phyloP scores from a whole-genome alignment of 2,329 filamentous ascomycete genomes.

The Xylariaceae sp. region DNA sequence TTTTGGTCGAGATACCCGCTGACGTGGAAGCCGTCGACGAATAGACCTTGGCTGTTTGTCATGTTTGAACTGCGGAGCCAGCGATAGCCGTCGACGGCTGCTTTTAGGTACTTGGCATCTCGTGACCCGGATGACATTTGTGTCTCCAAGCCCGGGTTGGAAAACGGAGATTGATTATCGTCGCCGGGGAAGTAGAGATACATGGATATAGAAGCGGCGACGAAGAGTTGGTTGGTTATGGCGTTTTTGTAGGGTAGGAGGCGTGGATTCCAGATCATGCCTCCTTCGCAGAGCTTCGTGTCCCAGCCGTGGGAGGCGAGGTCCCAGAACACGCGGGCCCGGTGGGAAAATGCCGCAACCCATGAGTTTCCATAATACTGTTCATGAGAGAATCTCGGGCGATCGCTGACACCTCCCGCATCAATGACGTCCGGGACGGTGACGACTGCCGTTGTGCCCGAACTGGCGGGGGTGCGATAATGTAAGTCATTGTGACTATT shows the following conservation, averaged over 20 bases:
- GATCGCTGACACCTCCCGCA: not conserved
- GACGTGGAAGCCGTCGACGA: constrained; percentile 86
- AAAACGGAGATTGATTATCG: constrained; percentile 63
- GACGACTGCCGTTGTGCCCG: constrained; percentile 14
- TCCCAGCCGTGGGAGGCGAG: constrained; percentile 77
- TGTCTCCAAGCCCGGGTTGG: constrained; percentile 27
- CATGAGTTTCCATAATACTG: constrained; percentile 76
- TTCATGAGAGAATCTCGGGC: constrained; percentile 31
- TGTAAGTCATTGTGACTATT: constrained; percentile 60
- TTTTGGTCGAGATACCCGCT: constrained; percentile 54
- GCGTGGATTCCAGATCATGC: constrained; percentile 85
- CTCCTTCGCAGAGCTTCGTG: constrained; percentile 70
- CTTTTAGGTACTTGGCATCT: constrained; percentile 62
- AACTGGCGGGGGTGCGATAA: constrained; percentile 36
- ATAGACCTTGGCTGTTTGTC: constrained; percentile 69
- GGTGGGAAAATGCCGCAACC: constrained; percentile 70
- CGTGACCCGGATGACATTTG: constrained; percentile 35
- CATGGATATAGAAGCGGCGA: constrained; percentile 81
- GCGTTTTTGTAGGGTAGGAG: constrained; percentile 87
- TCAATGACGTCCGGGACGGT: constrained; percentile 24
- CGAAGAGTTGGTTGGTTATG: constrained; percentile 88
- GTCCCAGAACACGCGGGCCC: constrained; percentile 80
- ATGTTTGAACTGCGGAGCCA: constrained; percentile 80
- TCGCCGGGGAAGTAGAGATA: constrained; percentile 85
- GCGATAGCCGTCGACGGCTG: constrained; percentile 69